phyloP scores from a whole-genome alignment of 2,329 filamentous ascomycete genomes.

The Periconia macrospinosa region DNA sequence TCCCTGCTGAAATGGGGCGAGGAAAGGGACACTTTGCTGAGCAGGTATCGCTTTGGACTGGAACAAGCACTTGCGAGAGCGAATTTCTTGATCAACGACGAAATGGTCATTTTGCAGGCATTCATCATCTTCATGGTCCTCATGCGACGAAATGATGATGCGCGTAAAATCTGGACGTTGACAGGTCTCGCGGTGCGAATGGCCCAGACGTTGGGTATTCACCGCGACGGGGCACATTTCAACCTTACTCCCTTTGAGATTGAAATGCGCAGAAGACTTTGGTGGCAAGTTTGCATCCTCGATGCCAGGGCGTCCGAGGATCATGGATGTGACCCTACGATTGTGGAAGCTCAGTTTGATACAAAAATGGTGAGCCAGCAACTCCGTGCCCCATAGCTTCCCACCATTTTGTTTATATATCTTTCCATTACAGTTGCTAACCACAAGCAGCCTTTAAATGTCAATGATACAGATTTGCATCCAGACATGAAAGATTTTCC shows the following conservation, averaged over 20 bases:
- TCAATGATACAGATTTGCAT: conserved; percentile 57
- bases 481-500: conserved; percentile 55
- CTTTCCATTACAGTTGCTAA: conserved; percentile 8
- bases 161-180: conserved; percentile 60
- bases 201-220: conserved; percentile 62
- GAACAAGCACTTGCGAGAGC: conserved; percentile 65
- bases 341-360: conserved; percentile 61
- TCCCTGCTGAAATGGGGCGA: conserved; percentile 54
- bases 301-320: conserved; percentile 65
- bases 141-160: conserved; percentile 54
- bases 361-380: conserved; percentile 51
- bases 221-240: conserved; percentile 61
- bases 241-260: conserved; percentile 61
- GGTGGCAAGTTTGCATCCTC: conserved; percentile 63
- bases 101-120: conserved; percentile 64
- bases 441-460: conserved; percentile 51
- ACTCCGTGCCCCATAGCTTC: not conserved
- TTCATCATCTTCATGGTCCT: conserved; percentile 64
- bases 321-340: conserved; percentile 64
- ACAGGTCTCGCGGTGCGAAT: conserved; percentile 62
- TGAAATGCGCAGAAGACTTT: conserved; percentile 62
- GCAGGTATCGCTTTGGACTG: conserved; percentile 63
- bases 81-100: conserved; percentile 64
- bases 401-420: too few relatives aligned
- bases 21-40: conserved; percentile 53